A percentile compares a stretch with the other conserved stretches of the same genome.
These are phyloP conservation scores for Lodderomyces parapsilosis DNA, from an alignment of 1,139 yeast species.

Conservation along the genomic window DNA sequence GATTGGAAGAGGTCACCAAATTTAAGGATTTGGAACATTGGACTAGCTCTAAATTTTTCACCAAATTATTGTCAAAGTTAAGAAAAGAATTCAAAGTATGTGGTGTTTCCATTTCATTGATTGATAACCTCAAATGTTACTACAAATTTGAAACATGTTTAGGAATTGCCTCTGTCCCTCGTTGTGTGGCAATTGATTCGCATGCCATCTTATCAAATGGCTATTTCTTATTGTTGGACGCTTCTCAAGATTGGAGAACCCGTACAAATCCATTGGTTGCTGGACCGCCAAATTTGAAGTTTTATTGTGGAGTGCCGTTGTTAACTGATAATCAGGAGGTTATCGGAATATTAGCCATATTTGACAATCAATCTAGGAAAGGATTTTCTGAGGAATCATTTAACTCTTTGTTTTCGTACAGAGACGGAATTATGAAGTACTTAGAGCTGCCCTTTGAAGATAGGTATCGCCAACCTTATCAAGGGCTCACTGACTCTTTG, in stretches of 20 bases:
- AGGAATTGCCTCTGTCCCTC: constrained; percentile 48
- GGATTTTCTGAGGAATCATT: constrained; percentile 36
- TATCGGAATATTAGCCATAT: constrained; percentile 62
- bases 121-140: constrained; percentile 48
- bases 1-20: constrained; percentile 42
- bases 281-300: constrained; percentile 56
- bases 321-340: constrained; percentile 34
- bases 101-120: constrained; percentile 58
- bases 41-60: constrained; percentile 43
- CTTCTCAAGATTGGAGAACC: constrained; percentile 68
- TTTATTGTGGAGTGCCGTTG: constrained; percentile 66
- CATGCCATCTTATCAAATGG: constrained; percentile 62
- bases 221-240: constrained; percentile 54
- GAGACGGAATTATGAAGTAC: constrained; percentile 43
- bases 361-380: constrained; percentile 48
- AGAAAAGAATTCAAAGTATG: constrained; percentile 38
- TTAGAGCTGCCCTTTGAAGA: constrained; percentile 35
- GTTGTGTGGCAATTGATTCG: constrained; percentile 60
- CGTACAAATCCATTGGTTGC: constrained; percentile 58
- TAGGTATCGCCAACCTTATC: neutral
- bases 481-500: constrained; percentile 1
- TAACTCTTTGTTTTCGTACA: constrained; percentile 31
- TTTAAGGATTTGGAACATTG: constrained; percentile 49
- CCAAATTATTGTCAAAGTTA: constrained; percentile 33
- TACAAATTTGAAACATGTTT: constrained; percentile 50